These are phyloP conservation scores for Entomortierella chlamydospora DNA, from an alignment of 192 early-diverging fungal genomes.

Conservation along the genomic window DNA sequence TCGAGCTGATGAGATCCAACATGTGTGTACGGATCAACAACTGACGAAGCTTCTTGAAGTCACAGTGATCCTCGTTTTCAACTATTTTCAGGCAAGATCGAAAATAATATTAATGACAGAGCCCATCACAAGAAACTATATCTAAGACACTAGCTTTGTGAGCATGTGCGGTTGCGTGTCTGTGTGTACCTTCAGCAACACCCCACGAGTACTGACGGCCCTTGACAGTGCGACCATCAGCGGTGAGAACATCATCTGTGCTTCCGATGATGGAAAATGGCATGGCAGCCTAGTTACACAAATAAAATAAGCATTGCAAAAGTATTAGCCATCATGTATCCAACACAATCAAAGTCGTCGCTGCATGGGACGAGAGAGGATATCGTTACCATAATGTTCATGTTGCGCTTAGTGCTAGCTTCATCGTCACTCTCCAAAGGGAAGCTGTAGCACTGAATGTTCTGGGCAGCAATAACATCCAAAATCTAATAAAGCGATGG, in stretches of 20 bases:
- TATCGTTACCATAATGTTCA: conserved; percentile 74
- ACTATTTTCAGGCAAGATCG: conserved; percentile 58
- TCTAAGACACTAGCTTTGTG: not conserved
- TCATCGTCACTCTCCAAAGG: conserved; percentile 93
- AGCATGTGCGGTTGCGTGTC: not conserved
- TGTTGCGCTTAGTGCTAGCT: conserved; percentile 79
- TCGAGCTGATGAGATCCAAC: conserved; percentile 93
- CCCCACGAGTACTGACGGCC: conserved; percentile 99
- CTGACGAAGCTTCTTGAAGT: conserved; percentile 97
- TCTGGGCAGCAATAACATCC: conserved; percentile 92
- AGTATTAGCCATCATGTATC: too few relatives aligned
- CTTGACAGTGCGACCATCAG: conserved; percentile 90
- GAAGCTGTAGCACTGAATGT: conserved; percentile 92
- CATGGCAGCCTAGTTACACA: conserved; percentile 72
- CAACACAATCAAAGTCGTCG: not conserved
- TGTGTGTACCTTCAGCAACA: conserved; percentile 79
- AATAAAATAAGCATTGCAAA: conserved; percentile 2
- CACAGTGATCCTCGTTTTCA: conserved; percentile 98
- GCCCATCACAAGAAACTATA: not conserved
- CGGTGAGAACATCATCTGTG: conserved; percentile 84
- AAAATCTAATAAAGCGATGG: conserved; percentile 75
- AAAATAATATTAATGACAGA: not conserved
- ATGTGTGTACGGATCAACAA: conserved; percentile 98
- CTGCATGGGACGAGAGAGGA: not conserved
- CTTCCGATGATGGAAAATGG: conserved; percentile 97